Base-by-base conservation (phyloP, 805 yeast species). In the Metschnikowia aberdeeniae region DNA sequence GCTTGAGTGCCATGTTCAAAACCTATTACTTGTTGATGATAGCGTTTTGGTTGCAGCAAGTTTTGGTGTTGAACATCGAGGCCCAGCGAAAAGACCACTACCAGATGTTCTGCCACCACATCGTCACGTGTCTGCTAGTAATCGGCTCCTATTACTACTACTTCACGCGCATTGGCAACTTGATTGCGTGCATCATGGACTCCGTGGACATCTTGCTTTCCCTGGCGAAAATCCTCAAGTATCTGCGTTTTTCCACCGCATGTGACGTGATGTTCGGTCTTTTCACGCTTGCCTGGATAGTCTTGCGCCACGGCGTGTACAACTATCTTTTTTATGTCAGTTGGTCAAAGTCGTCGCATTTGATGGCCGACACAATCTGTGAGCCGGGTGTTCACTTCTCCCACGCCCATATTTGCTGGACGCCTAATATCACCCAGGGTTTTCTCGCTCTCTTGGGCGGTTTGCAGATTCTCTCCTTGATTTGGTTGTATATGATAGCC, bases 31-130 rank as follows among this genome's bases (percentile, higher is more conserved):
- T 89, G 34, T 64, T 80, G 33, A 84, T 85, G 55, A 72, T 84
- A n/a, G 82, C 85, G 11, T 78, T 78, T 53, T 90, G 95, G 95
- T 58, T 87, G 50, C 88, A 86, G 56, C 96, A 88, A 63, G 72
- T 87, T 20, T 73, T 86, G 53, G 86, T 85, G 27, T 70, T 90
- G 48, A 80, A 88, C 64, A 65, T 89, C 42, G 97, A 89, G 64
- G 82, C 78, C 49, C 78, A 75, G 51, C 78, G 97, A 50, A 88
- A 88, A 60, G 97, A 89, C 61, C 82, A 86, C 61, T 63, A 66
- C 54, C 96, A 89, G 65, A 89, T 89, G 97, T 80, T 89, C 58
- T 68, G 82, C 37, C 97, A 89, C 62, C 97, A 89, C 64, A 80
- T 90, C 45, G 82, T 90, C 45, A 89, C 97, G 0, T 75, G 82